A percentile compares a stretch with the other conserved stretches of the same genome.
Evolutionary conservation across 306 rosid genomes (phyloP).

Genomic region (Luffa acutangula): DNA sequence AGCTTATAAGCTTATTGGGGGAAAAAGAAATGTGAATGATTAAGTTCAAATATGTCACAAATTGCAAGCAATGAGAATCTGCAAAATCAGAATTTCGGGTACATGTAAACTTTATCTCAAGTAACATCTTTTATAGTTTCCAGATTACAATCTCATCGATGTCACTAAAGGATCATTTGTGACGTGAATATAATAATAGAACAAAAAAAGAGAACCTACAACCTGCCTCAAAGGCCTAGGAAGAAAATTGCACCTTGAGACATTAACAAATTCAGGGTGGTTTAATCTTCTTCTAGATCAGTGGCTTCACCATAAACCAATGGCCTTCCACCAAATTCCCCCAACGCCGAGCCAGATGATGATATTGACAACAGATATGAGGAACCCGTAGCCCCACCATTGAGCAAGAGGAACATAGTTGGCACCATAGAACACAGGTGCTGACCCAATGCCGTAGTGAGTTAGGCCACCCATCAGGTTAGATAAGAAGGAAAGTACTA

Average conservation of each 20-base stretch:
- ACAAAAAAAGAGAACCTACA: slow-evolving; percentile 21
- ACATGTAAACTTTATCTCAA: not conserved
- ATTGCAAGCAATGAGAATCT: not conserved
- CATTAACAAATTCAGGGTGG: not conserved
- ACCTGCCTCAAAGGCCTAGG: slow-evolving; percentile 31
- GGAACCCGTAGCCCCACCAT: slow-evolving; percentile 98
- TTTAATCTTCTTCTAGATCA: slow-evolving; percentile 5
- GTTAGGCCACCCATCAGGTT: slow-evolving; percentile 98
- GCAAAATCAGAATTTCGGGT: not conserved
- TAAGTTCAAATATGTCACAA: not conserved
- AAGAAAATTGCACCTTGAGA: slow-evolving; percentile 12
- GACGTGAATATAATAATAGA: slow-evolving; percentile 21
- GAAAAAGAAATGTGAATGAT: not conserved
- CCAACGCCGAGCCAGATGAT: slow-evolving; percentile 92
- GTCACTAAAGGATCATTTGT: slow-evolving; percentile 35
- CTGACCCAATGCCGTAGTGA: slow-evolving; percentile 96
- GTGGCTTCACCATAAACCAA: slow-evolving; percentile 71
- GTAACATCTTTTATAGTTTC: not conserved
- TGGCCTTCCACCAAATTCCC: slow-evolving; percentile 87
- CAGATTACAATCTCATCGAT: slow-evolving; percentile 19
- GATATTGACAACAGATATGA: slow-evolving; percentile 67
- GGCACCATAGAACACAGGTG: slow-evolving; percentile 93
- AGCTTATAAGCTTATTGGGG: not conserved
- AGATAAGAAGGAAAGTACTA: slow-evolving; percentile 86
- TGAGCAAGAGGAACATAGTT: slow-evolving; percentile 85